A percentile compares a stretch with the other conserved stretches of the same genome.
These are phyloP conservation scores for Trichoderma asperelloides DNA, from an alignment of 495 filamentous ascomycete genomes.

Conservation along the genomic window DNA sequence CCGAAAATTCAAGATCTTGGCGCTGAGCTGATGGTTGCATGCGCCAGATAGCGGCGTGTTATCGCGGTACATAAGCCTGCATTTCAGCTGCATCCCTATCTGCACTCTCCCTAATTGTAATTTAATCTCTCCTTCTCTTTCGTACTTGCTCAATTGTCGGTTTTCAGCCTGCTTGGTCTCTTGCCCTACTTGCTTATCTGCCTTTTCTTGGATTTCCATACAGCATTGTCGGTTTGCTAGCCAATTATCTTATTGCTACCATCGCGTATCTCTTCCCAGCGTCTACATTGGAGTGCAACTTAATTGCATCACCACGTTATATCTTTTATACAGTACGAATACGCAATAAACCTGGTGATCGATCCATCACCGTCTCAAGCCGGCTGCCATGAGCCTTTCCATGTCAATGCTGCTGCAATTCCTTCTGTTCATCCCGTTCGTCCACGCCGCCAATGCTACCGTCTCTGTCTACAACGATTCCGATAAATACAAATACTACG, in stretches of 20 bases:
- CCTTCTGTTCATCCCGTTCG: constrained; percentile 1
- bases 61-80: neutral
- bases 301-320: no score
- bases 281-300: no score
- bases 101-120: neutral
- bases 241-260: neutral
- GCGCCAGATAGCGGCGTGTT: neutral
- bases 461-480: constrained; percentile 17
- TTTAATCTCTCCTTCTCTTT: neutral
- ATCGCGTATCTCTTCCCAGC: neutral
- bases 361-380: neutral
- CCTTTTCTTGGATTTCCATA: neutral
- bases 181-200: neutral
- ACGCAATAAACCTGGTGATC: neutral
- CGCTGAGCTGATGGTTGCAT: neutral
- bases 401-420: constrained; percentile 1
- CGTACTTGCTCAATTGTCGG: neutral
- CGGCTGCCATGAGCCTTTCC: neutral
- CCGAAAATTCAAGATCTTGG: neutral
- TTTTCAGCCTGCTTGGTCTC: neutral
- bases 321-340: neutral
- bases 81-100: neutral
- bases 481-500: constrained; percentile 28
- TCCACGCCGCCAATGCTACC: constrained; percentile 9
- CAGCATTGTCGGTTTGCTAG: neutral